Base-by-base conservation (phyloP, 331 rosid genomes). In the Rosa hybrid region DNA sequence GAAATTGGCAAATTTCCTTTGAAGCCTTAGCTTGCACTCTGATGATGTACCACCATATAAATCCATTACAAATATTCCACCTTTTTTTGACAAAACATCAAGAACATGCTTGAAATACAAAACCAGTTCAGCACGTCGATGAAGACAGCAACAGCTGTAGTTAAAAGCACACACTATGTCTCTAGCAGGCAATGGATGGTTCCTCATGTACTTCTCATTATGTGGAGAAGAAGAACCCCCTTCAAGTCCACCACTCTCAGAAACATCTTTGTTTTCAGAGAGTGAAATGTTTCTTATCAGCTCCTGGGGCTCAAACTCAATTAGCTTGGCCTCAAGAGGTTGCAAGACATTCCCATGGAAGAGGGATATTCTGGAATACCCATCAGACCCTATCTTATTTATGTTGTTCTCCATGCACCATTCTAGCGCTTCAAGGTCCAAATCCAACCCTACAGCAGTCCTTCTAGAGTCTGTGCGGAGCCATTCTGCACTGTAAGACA, bases 101-200 rank as follows among this genome's bases (percentile, higher is more conserved):
- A 67, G 89, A 25, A 88, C 89, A 82, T 90, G 98, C 89, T 90
- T 91, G 87, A 90, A 91, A 94, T 92, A 92, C 86, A 78, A 72
- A 81, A 94, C 88, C 82, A 94, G 84, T 25, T 92, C 98, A 8
- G 88, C 88, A 51, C 98, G 91, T 71, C 87, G 86, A 89, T 95
- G 97, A 54, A 95, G 98, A 88, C 98, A 95, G 50, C 98, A 94
- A 75, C 98, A 92, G 88, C 98, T 92, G 90, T 91, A 95, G 89
- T 95, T 95, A 76, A 95, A 95, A 68, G 98, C 98, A 34, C 98
- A 95, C 56, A 91, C 91, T 46, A 92, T 95, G 86, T 92, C 98
- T 85, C 98, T 88, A 30, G 89, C 86, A 79, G 91, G 88, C 71
- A 82, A 81, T 10, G 77, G 69, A 78, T 87, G 64, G 62, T 81